A percentile compares a stretch with the other conserved stretches of the same genome.
Conservation (phyloP, 768 basidiomycete species). For the Phlebiopsis flavidoalba region DNA sequence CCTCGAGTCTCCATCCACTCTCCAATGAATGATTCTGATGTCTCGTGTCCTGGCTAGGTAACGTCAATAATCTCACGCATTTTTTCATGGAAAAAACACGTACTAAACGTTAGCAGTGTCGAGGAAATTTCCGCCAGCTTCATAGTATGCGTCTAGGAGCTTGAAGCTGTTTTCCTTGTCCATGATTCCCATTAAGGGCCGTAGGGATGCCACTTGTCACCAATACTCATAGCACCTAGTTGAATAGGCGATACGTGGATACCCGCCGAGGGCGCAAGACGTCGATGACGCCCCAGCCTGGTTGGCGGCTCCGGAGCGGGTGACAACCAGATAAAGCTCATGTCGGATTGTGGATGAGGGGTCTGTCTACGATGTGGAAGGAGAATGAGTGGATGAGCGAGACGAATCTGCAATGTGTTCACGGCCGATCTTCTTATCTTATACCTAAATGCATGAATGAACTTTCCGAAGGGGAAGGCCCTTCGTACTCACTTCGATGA, state of each 20-base stretch:
- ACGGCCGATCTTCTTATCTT: too few species aligned
- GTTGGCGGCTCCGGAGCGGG: slow-evolving; percentile 12
- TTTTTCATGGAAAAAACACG: slow-evolving; percentile 2
- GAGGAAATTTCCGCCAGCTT: slow-evolving; percentile 8
- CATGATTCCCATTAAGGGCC: slow-evolving; percentile 35
- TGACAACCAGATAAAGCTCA: slow-evolving; percentile 1
- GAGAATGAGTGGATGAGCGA: too few species aligned
- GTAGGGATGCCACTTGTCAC: slow-evolving; percentile 30
- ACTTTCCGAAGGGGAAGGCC: too few species aligned
- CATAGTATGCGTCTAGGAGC: slow-evolving; percentile 30
- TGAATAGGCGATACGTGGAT: slow-evolving; percentile 42
- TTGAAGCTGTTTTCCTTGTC: slow-evolving; percentile 34
- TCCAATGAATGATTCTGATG: slow-evolving; percentile 30
- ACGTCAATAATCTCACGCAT: neutral
- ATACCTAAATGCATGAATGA: too few species aligned
- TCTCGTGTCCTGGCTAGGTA: slow-evolving; percentile 25
- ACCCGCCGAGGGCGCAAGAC: slow-evolving; percentile 30
- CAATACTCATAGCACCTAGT: slow-evolving; percentile 41
- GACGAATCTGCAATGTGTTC: too few species aligned
- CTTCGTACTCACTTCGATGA: too few species aligned
- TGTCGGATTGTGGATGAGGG: neutral
- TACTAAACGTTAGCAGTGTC: slow-evolving; percentile 38
- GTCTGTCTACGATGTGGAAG: neutral
- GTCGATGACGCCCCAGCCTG: slow-evolving; percentile 27
- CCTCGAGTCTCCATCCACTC: slow-evolving; percentile 32